These are phyloP conservation scores for Wickerhamiella parazyma DNA, from an alignment of 805 yeast genomes.

Conservation along the genomic window DNA sequence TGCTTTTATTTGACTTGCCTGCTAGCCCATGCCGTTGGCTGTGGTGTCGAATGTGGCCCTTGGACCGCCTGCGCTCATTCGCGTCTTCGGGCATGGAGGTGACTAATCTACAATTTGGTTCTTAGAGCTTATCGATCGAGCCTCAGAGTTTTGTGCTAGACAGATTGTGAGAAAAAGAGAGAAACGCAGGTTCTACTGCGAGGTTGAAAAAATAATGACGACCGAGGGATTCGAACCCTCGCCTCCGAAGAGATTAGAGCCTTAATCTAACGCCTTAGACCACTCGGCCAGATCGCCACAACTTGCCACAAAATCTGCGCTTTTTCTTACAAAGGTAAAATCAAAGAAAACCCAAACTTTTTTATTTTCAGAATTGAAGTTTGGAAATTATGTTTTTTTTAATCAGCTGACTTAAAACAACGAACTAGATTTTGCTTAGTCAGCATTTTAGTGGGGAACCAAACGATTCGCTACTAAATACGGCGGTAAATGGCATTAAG, in stretches of 20 bases:
- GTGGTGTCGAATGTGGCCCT: conserved; percentile 1
- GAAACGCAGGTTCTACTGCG: neutral
- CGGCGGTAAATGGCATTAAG: too few relatives aligned
- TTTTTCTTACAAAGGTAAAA: too few relatives aligned
- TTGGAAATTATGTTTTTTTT: too few relatives aligned
- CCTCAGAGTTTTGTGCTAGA: too few relatives aligned
- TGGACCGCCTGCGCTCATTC: conserved; percentile 1
- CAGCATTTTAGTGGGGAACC: too few relatives aligned
- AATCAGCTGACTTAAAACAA: too few relatives aligned
- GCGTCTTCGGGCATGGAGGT: conserved; percentile 4
- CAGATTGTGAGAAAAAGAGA: neutral
- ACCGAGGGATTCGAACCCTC: conserved; percentile 25
- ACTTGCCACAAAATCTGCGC: neutral
- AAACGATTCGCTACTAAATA: too few relatives aligned
- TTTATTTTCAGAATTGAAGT: too few relatives aligned
- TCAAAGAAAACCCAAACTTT: too few relatives aligned
- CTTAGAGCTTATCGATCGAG: too few relatives aligned
- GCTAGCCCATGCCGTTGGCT: conserved; percentile 4
- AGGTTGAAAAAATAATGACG: conserved; percentile 18
- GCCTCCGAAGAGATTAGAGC: conserved; percentile 25
- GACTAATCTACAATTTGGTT: neutral
- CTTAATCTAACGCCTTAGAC: conserved; percentile 25
- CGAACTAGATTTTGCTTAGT: too few relatives aligned
- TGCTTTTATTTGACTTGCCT: neutral
- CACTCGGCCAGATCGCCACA: conserved; percentile 24